Evolutionary conservation across 306 rosid species (phyloP).

Genomic region (Acacia melanoxylon): DNA sequence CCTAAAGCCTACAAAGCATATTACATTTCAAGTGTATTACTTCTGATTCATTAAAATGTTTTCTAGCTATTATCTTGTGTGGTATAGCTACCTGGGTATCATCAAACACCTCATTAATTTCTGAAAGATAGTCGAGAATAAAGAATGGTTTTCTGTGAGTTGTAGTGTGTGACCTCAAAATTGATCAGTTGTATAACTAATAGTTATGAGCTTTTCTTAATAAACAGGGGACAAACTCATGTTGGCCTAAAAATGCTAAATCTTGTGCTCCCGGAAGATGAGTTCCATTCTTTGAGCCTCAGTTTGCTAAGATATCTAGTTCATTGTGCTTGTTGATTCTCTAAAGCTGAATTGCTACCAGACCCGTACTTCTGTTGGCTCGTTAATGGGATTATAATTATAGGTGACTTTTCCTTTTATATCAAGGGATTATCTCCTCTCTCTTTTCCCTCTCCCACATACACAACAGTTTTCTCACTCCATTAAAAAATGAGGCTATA

Average conservation of each 20-base stretch:
- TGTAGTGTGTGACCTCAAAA: slow-evolving; percentile 2
- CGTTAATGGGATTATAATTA: not conserved
- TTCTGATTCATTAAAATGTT: not conserved
- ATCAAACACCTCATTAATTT: not conserved
- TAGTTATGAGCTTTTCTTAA: slow-evolving; percentile 25
- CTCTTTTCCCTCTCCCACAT: not conserved
- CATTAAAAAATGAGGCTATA: not conserved
- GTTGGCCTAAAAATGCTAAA: slow-evolving; percentile 76
- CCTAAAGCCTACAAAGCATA: slow-evolving; percentile 3
- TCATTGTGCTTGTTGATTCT: slow-evolving; percentile 36
- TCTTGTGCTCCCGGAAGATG: slow-evolving; percentile 47
- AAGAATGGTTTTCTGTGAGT: not conserved
- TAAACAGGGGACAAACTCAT: slow-evolving; percentile 64
- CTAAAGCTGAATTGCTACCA: slow-evolving; percentile 21
- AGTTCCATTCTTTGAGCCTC: slow-evolving; percentile 31
- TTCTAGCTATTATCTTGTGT: not conserved
- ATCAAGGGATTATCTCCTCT: not conserved
- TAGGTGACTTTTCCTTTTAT: slow-evolving; percentile 5
- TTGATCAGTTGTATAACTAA: slow-evolving; percentile 9
- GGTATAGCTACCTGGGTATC: not conserved
- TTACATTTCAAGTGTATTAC: slow-evolving; percentile 2
- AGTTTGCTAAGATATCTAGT: slow-evolving; percentile 30
- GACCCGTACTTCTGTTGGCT: not conserved
- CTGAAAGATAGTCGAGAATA: not conserved
- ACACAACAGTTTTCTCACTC: not conserved